phyloP scores from a whole-genome alignment of 805 yeast species.

The Saturnispora hagleri region DNA sequence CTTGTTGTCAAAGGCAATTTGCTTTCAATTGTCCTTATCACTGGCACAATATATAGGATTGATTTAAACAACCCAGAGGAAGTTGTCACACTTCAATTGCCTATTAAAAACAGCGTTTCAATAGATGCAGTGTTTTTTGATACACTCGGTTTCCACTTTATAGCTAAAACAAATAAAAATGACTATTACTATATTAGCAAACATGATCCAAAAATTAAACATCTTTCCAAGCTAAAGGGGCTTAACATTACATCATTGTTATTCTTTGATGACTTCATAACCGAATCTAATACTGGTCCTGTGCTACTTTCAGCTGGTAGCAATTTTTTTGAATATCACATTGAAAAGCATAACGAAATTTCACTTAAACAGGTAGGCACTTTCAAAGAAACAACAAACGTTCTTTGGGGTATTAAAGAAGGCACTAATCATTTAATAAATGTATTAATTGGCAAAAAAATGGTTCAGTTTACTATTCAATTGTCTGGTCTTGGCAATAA shows the following conservation, averaged over 20 bases:
- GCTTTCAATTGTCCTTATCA: constrained; percentile 43
- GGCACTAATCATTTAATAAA: not conserved
- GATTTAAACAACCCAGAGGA: constrained; percentile 57
- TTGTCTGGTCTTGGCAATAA: not conserved
- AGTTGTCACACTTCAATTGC: constrained; percentile 35
- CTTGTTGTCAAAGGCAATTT: constrained; percentile 47
- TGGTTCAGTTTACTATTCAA: constrained; percentile 5
- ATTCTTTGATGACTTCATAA: constrained; percentile 24
- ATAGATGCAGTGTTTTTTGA: constrained; percentile 36
- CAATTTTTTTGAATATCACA: constrained; percentile 35
- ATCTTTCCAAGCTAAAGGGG: constrained; percentile 39
- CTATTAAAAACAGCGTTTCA: constrained; percentile 18
- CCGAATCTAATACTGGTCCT: constrained; percentile 31
- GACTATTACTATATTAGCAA: constrained; percentile 42
- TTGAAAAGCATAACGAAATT: constrained; percentile 38
- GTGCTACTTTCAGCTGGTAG: constrained; percentile 46
- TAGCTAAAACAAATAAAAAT: constrained; percentile 37
- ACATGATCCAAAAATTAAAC: constrained; percentile 32
- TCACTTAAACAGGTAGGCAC: constrained; percentile 21
- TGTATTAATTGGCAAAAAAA: not conserved
- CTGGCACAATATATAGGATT: constrained; percentile 52
- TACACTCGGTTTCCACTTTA: constrained; percentile 42
- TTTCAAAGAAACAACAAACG: not conserved
- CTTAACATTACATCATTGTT: constrained; percentile 35
- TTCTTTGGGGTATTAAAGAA: not conserved